Evolutionary conservation across 768 basidiomycete species (phyloP), one percentile per base, ranked within the genome.

Genomic region (Lentinula raphanica): DNA sequence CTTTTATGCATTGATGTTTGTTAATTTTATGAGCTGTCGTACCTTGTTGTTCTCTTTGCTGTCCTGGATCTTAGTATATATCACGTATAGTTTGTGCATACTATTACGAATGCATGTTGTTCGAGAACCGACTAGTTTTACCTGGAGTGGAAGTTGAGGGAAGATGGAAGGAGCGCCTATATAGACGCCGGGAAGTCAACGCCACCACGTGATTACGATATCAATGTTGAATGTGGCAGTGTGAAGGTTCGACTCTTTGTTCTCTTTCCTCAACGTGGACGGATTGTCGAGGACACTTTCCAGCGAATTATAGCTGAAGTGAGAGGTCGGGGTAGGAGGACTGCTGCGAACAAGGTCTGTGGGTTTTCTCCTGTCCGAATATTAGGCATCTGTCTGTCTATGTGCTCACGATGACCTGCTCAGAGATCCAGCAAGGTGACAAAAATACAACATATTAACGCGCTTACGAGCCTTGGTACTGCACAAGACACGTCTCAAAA

Each of bases 321-420:
- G 55, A 45, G 40, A 44, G 42, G 55, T 28, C 46, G 44, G 55
- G 55, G 55, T 46, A 45, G 55, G 55, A 46, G 55, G 55, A 28
- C 23, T 35, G 55, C 40, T 15, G 31, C 13, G 42, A 42, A 29
- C 25, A 46, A 56, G 55, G 55, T 45, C 7, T n/a, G 55, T 46
- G 7, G 31, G 29, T 35, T 25, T 39, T 44, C 5, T 8, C 21
- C 13, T 6, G 1, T 23, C 27, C n/a, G 42, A 13, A 23, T 11
- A n/a, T 21, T 6, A 0, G 19, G 19, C 5, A 12, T 21, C 19
- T 19, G 8, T 15, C 21, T 21, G 13, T 7, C 4, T 44, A 9
- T 7, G 21, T 44, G 21, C 53, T 44, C 17, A 54, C 38, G n/a
- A 25, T 3, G 17, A 12, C 28, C 8, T 28, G 28, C 19, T 23